A percentile compares a stretch with the other conserved stretches of the same genome.
phyloP scores from a whole-genome alignment of 139 green algal genomes.

The Micromonas commoda region DNA sequence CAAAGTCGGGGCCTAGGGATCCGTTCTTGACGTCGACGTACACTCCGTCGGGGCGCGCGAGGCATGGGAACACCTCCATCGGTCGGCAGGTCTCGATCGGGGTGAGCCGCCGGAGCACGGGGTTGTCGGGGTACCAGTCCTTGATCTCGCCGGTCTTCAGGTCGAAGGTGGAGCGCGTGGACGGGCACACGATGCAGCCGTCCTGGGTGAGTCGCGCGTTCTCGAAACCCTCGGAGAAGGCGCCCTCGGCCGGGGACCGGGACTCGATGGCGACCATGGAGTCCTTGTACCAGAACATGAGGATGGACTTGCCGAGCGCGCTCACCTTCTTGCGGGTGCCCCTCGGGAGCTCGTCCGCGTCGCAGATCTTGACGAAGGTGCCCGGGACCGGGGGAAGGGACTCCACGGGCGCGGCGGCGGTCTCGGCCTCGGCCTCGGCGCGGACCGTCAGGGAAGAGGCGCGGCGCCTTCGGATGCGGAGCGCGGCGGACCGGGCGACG shows the following conservation, averaged over 20 bases:
- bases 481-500: too few relatives aligned
- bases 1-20: constrained; percentile 19
- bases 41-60: not conserved
- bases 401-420: too few relatives aligned
- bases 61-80: constrained; percentile 33
- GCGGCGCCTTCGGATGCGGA: too few relatives aligned
- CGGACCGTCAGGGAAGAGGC: not conserved
- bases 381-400: not conserved
- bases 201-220: constrained; percentile 88
- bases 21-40: constrained; percentile 28
- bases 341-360: constrained; percentile 35
- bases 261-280: constrained; percentile 86
- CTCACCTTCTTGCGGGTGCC: constrained; percentile 77
- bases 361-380: not conserved
- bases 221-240: constrained; percentile 93
- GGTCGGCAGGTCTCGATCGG: constrained; percentile 52
- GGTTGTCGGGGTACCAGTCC: constrained; percentile 89
- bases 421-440: not conserved
- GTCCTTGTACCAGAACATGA: constrained; percentile 98
- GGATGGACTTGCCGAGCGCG: constrained; percentile 64
- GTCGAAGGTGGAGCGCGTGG: constrained; percentile 76
- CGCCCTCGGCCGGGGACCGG: constrained; percentile 85
- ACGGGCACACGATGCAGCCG: constrained; percentile 87
- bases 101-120: constrained; percentile 72
- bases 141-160: constrained; percentile 84